Base-by-base conservation (phyloP, 805 yeast species). In the Ogataea haglerorum region DNA sequence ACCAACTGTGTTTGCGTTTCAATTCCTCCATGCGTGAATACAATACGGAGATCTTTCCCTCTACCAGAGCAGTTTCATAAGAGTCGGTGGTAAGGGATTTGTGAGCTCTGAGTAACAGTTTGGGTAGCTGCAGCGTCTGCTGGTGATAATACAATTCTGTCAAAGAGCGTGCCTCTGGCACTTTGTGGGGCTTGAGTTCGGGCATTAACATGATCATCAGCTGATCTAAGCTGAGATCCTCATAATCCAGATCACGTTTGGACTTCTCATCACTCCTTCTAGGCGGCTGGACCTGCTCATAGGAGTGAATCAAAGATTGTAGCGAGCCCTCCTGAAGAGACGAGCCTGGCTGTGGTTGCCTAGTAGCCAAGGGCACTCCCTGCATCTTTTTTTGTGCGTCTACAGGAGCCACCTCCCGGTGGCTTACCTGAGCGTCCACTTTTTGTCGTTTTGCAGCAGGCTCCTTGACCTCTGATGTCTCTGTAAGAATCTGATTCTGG, bases 1-100 rank as follows among this genome's bases (percentile, higher is more conserved):
- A 82, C 98, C 99, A 93, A 53, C 85, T 80, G 2, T 86, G 85
- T 43, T 83, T 82, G 34, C 95, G 70, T 59, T 88, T 87, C 47
- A 93, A 70, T 59, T 91, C 98, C 56, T 91, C 98, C 34, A 93
- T 90, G 46, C 98, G 72, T 2, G 95, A 84, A 53, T 88, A 85
- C 14, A 88, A 79, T 9, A 89, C 96, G 0, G 95, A 86, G 3
- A 91, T 80, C 57, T 90, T 85, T 3, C 96, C 96, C 57, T 93
- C 99, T 10, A 87, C 75, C 24, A 90, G 67, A 0, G 95, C 86
- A 53, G 84, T 76, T 56, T 88, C 95, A 63, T 78, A 93, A 42
- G 85, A 78, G 37, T 87, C 91, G 0, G 98, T 85, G 23, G 89
- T 78, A 27, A 91, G 68, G 0, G 85, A 82, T 57, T 93, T 93